These are phyloP conservation scores for Hansenula lynferdii DNA, from an alignment of 1,139 yeast genomes.

Conservation along the genomic window DNA sequence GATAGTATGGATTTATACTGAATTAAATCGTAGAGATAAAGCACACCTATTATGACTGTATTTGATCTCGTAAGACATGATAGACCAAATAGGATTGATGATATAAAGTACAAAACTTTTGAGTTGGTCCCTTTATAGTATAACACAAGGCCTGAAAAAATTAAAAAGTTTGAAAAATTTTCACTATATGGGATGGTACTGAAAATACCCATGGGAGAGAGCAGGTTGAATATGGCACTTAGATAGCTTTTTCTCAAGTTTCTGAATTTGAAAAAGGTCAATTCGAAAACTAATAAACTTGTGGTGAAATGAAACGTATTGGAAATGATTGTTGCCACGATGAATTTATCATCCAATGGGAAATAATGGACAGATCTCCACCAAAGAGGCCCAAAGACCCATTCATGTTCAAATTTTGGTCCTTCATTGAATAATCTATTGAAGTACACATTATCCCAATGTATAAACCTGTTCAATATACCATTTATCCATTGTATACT, in stretches of 20 bases:
- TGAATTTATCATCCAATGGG: constrained; percentile 28
- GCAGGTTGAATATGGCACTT: constrained; percentile 43
- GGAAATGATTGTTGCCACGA: constrained; percentile 36
- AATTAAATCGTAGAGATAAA: constrained; percentile 56
- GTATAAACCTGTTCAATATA: constrained; percentile 44
- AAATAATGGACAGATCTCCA: constrained; percentile 40
- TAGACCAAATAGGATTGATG: constrained; percentile 56
- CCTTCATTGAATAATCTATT: constrained; percentile 46
- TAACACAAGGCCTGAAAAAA: constrained; percentile 43
- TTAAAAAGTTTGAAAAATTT: constrained; percentile 59
- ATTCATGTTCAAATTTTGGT: constrained; percentile 73
- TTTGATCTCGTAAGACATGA: constrained; percentile 72
- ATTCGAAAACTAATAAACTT: constrained; percentile 43
- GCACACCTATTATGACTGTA: constrained; percentile 63
- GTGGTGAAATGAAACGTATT: constrained; percentile 51
- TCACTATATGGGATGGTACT: constrained; percentile 76
- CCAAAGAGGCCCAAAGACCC: constrained; percentile 86
- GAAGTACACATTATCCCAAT: constrained; percentile 89
- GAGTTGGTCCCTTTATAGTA: not conserved
- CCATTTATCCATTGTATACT: not conserved
- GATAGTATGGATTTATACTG: constrained; percentile 27
- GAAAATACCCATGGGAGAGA: constrained; percentile 82
- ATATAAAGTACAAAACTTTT: constrained; percentile 35
- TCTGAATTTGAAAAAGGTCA: constrained; percentile 37
- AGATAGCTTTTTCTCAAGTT: constrained; percentile 27